A percentile compares a stretch with the other conserved stretches of the same genome.
Conservation (phyloP, 2,329 filamentous ascomycete species). For the Penicillium freii region DNA sequence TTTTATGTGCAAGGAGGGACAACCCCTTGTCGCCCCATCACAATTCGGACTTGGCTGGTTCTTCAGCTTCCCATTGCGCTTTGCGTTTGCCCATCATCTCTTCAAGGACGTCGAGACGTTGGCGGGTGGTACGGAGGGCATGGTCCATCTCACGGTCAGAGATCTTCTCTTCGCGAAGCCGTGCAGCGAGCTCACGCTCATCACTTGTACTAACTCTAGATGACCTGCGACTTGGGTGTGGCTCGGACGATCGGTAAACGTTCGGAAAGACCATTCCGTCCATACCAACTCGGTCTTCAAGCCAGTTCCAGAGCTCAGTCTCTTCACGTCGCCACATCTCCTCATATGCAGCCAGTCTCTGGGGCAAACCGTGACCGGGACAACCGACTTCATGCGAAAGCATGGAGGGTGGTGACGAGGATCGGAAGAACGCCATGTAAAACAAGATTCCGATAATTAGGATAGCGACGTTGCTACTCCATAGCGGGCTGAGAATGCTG, state of each 20-base stretch:
- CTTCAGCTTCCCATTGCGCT: slow-evolving; percentile 19
- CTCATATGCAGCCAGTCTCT: slow-evolving; percentile 80
- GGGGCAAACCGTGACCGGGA: slow-evolving; percentile 50
- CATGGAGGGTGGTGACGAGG: slow-evolving; percentile 33
- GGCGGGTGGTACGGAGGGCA: slow-evolving; percentile 81
- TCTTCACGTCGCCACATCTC: slow-evolving; percentile 90
- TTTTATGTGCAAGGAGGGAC: not conserved
- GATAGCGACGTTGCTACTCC: slow-evolving; percentile 75
- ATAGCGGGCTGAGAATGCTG: slow-evolving; percentile 67
- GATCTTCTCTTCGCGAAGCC: slow-evolving; percentile 65
- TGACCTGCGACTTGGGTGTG: slow-evolving; percentile 43
- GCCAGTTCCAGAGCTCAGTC: slow-evolving; percentile 86
- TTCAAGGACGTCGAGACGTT: slow-evolving; percentile 75
- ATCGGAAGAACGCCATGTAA: slow-evolving; percentile 69
- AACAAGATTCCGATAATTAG: slow-evolving; percentile 70
- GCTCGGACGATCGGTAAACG: slow-evolving; percentile 27
- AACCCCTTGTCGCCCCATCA: slow-evolving; percentile 6
- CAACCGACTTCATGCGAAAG: slow-evolving; percentile 40
- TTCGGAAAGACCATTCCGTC: slow-evolving; percentile 51
- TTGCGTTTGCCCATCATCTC: slow-evolving; percentile 64
- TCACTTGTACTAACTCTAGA: slow-evolving; percentile 40
- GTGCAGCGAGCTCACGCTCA: slow-evolving; percentile 52
- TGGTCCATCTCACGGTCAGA: slow-evolving; percentile 71
- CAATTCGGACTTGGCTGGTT: slow-evolving; percentile 25
- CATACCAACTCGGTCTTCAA: slow-evolving; percentile 80